Evolutionary conservation across 768 basidiomycete genomes (phyloP).

Genomic region (Inosperma sp.): DNA sequence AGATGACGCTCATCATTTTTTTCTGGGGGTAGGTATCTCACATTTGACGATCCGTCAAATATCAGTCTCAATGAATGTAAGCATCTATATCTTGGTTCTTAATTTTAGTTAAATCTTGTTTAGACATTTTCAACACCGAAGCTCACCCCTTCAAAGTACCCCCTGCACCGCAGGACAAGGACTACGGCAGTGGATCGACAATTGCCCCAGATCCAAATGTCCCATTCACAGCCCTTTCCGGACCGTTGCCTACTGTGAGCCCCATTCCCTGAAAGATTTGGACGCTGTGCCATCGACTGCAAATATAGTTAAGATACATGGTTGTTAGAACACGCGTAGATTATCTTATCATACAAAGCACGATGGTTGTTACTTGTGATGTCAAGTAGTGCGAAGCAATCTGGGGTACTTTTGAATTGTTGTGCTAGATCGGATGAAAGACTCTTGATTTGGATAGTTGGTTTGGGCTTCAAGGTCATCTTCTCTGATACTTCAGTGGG

Average conservation of each 20-base stretch:
- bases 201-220: not conserved
- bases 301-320: too few relatives aligned
- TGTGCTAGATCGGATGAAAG: too few relatives aligned
- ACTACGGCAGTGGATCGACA: not conserved
- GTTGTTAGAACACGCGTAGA: too few relatives aligned
- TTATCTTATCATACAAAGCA: too few relatives aligned
- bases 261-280: not conserved
- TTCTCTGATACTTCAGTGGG: too few relatives aligned
- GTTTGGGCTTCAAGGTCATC: too few relatives aligned
- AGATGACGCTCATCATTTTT: not conserved
- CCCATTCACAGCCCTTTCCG: not conserved
- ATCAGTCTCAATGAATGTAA: constrained; percentile 66
- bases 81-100: constrained; percentile 17
- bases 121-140: constrained; percentile 70
- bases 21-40: constrained; percentile 53
- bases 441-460: too few relatives aligned
- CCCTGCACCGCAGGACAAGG: constrained; percentile 18
- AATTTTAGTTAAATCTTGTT: not conserved
- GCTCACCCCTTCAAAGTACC: constrained; percentile 65
- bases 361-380: too few relatives aligned
- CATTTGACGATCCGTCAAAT: constrained; percentile 64
- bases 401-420: too few relatives aligned
- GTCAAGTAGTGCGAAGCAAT: too few relatives aligned
- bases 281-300: too few relatives aligned
- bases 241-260: not conserved